Evolutionary conservation across 31 red algal genomes (phyloP).

Genomic region (Asparagopsis taxiformis): DNA sequence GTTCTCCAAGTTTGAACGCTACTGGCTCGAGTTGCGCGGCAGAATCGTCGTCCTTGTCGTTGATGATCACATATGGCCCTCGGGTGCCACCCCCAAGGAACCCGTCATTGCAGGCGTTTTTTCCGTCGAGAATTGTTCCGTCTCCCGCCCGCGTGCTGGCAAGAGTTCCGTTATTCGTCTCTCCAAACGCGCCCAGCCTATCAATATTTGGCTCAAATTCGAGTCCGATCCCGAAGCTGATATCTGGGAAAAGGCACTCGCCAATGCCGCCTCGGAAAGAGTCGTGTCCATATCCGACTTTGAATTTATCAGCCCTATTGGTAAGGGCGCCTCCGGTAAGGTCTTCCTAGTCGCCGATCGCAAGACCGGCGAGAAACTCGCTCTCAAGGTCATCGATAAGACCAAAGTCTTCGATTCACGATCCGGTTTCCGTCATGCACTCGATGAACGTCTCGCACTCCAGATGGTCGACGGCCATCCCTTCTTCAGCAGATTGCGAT

Average conservation of each 20-base stretch:
- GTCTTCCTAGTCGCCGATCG: constrained; percentile 84
- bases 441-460: constrained; percentile 78
- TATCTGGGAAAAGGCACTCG: constrained; percentile 60
- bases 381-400: constrained; percentile 93
- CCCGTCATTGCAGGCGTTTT: constrained; percentile 33
- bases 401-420: constrained; percentile 70
- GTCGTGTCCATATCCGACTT: constrained; percentile 79
- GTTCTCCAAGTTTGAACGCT: constrained; percentile 25
- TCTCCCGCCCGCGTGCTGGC: not conserved
- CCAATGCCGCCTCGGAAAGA: constrained; percentile 23
- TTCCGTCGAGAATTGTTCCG: constrained; percentile 24
- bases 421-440: constrained; percentile 58
- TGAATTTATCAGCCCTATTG: constrained; percentile 70
- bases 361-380: constrained; percentile 75
- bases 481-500: constrained; percentile 69
- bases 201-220: constrained; percentile 50
- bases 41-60: constrained; percentile 19
- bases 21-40: constrained; percentile 13
- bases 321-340: constrained; percentile 65
- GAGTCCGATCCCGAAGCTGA: constrained; percentile 31
- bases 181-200: not conserved
- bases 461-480: constrained; percentile 71
- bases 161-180: constrained; percentile 16
- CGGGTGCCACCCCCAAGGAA: not conserved
- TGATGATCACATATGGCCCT: not conserved